Conservation (phyloP, 2,329 filamentous ascomycete genomes). For the Fusarium sp. region DNA sequence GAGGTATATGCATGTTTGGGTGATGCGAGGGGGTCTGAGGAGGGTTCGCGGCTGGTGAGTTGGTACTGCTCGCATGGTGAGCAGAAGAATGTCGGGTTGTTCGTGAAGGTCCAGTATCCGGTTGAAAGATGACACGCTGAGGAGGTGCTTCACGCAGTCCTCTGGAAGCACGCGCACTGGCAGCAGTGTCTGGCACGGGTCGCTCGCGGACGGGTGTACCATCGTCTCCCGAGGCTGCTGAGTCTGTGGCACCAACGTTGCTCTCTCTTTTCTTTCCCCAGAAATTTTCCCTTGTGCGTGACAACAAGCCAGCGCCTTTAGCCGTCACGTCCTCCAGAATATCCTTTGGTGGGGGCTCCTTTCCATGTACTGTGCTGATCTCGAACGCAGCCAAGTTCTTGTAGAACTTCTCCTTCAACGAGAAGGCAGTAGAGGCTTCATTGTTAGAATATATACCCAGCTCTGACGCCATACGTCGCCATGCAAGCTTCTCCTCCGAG, state of each 20-base stretch:
- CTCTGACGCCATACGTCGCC: conserved; percentile 81
- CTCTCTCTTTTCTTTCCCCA: conserved; percentile 57
- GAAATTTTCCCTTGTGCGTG: conserved; percentile 81
- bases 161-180: conserved; percentile 66
- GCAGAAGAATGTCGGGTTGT: conserved; percentile 67
- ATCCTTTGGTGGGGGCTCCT: conserved; percentile 86
- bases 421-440: conserved; percentile 84
- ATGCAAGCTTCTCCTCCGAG: conserved; percentile 84
- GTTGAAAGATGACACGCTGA: conserved; percentile 85
- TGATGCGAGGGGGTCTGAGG: conserved; percentile 48
- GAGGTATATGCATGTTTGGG: conserved; percentile 45
- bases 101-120: conserved; percentile 74
- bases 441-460: conserved; percentile 80
- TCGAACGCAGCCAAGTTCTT: conserved; percentile 90
- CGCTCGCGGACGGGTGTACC: conserved; percentile 66
- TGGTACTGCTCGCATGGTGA: conserved; percentile 50
- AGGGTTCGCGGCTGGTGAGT: conserved; percentile 42
- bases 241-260: conserved; percentile 63
- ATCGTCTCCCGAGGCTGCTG: conserved; percentile 68
- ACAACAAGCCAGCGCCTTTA: conserved; percentile 82
- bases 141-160: conserved; percentile 84
- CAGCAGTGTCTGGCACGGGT: conserved; percentile 61
- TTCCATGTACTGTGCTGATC: conserved; percentile 78
- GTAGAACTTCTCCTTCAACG: conserved; percentile 88
- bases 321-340: conserved; percentile 89